Conservation (phyloP, 225 moss, liverwort and hornwort genomes). For the Takakia lepidozioides region DNA sequence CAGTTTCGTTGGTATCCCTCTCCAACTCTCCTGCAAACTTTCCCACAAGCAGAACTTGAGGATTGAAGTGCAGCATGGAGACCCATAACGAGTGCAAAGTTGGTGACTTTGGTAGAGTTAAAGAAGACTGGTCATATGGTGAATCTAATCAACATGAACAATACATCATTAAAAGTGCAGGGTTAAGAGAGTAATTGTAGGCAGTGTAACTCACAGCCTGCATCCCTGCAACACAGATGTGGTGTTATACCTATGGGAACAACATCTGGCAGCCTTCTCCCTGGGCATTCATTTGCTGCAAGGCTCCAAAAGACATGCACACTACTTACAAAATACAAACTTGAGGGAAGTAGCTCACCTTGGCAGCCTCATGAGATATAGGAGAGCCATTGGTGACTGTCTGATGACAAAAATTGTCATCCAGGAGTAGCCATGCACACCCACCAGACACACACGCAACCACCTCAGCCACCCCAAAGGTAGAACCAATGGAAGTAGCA, state of each 20-base stretch:
- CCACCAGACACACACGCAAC: constrained; percentile 2
- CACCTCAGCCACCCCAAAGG: neutral
- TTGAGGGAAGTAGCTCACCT: neutral
- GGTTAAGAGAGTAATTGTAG: too few relatives aligned
- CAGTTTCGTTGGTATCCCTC: constrained; percentile 88
- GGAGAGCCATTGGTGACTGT: neutral
- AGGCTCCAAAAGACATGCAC: neutral
- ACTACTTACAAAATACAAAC: constrained; percentile 3
- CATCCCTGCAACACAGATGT: neutral
- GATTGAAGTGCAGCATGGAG: too few relatives aligned
- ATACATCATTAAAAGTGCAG: too few relatives aligned
- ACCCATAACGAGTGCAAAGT: too few relatives aligned
- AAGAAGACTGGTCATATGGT: too few relatives aligned
- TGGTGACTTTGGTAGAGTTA: neutral
- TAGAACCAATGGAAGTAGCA: neutral
- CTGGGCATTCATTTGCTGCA: neutral
- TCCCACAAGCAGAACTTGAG: neutral
- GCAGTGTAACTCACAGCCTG: neutral
- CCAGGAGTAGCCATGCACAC: neutral
- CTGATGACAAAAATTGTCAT: too few relatives aligned
- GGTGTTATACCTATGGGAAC: too few relatives aligned
- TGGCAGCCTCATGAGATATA: neutral
- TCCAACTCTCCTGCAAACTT: constrained; percentile 45
- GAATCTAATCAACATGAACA: too few relatives aligned
- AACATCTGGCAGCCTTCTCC: too few relatives aligned